Evolutionary conservation across 495 filamentous ascomycete species (phyloP).

Genomic region (Rostrohypoxylon terebratum): DNA sequence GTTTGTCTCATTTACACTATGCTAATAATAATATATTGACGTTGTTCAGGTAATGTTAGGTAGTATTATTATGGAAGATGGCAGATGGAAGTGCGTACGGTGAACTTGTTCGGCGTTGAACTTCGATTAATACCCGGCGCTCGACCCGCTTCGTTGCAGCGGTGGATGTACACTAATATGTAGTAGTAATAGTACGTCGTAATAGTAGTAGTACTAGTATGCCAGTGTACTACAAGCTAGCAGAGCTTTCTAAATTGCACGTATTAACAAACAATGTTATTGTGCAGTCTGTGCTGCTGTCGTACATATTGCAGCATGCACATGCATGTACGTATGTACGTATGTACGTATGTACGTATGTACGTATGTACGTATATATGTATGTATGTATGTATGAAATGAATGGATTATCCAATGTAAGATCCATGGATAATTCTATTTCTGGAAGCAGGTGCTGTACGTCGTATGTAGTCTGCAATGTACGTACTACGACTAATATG

Average conservation of each 20-base stretch:
- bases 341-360: no score
- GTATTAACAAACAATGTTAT: neutral
- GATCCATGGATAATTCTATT: neutral
- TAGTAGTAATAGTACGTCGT: no score
- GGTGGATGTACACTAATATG: no score
- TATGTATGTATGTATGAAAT: neutral
- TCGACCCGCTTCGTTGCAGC: no score
- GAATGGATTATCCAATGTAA: neutral
- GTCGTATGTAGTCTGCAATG: no score
- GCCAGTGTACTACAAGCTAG: no score
- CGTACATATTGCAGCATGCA: slow-evolving; percentile 4
- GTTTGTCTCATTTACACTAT: neutral
- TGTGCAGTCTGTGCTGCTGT: neutral
- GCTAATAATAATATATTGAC: neutral
- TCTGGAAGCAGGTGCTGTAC: neutral
- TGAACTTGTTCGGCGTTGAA: no score
- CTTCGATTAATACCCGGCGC: no score
- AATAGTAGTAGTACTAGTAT: no score
- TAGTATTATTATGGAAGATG: neutral
- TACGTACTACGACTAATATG: neutral
- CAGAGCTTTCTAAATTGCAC: neutral
- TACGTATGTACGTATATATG: neutral
- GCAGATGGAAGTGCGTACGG: no score
- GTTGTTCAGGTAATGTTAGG: neutral
- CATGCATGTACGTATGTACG: neutral